These are phyloP conservation scores for Claviceps pazoutovae DNA, from an alignment of 2,329 filamentous ascomycete species.

Conservation along the genomic window DNA sequence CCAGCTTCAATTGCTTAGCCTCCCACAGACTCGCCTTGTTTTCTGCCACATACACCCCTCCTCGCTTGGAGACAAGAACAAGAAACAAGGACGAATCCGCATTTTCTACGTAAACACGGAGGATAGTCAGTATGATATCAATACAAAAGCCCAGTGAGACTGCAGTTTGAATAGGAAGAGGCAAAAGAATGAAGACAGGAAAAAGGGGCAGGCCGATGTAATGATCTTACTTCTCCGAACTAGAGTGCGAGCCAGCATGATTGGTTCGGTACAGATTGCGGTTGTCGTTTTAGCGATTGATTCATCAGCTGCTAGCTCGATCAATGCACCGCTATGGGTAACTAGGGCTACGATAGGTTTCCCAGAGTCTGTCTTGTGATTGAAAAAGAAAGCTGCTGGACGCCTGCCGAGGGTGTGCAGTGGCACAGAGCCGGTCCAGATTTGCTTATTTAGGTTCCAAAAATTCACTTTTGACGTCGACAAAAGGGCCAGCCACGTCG, in stretches of 20 bases:
- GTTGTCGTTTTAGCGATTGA: constrained; percentile 26
- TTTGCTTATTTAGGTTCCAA: constrained; percentile 46
- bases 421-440: constrained; percentile 40
- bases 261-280: constrained; percentile 35
- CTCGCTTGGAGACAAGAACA: constrained; percentile 1
- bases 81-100: background rate
- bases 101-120: background rate
- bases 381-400: constrained; percentile 52
- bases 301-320: constrained; percentile 34
- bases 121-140: background rate
- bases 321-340: constrained; percentile 48
- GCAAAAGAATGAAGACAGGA: background rate
- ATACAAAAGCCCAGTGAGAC: background rate
- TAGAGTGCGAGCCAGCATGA: constrained; percentile 35
- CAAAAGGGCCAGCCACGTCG: constrained; percentile 52
- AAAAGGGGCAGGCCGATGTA: background rate
- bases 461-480: constrained; percentile 39
- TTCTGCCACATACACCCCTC: constrained; percentile 1
- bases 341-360: constrained; percentile 44
- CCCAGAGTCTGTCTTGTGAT: constrained; percentile 21
- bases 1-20: constrained; percentile 28
- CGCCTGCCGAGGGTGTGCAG: constrained; percentile 39
- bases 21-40: constrained; percentile 31
- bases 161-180: background rate
- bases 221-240: constrained; percentile 26